These are phyloP conservation scores for Lasiodiplodia theobromae DNA, from an alignment of 2,329 filamentous ascomycete genomes.

Conservation along the genomic window DNA sequence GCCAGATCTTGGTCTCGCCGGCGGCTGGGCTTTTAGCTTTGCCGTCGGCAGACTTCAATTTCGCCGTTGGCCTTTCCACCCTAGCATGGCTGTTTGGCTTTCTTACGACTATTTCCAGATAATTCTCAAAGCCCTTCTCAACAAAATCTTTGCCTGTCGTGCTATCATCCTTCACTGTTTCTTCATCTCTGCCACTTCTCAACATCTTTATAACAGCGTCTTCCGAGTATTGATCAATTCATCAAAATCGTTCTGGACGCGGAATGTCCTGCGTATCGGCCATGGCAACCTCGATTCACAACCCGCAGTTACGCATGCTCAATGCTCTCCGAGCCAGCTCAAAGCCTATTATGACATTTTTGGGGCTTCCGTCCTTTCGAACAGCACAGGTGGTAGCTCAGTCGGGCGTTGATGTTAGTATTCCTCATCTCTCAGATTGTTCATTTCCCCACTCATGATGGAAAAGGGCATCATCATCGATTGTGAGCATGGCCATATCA, in stretches of 20 bases:
- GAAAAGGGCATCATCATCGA: slow-evolving; percentile 67
- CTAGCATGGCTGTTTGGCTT: not conserved
- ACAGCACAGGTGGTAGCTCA: slow-evolving; percentile 64
- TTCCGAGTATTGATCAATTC: not conserved
- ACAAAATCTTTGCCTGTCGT: not conserved
- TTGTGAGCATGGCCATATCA: slow-evolving; percentile 63
- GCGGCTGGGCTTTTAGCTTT: not conserved
- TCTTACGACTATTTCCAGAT: not conserved
- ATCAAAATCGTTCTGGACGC: not conserved
- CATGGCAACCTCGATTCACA: slow-evolving; percentile 35
- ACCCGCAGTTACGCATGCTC: slow-evolving; percentile 53
- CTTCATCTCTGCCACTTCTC: not conserved
- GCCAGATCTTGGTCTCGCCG: not conserved
- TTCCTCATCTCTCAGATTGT: not conserved
- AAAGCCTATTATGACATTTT: slow-evolving; percentile 58
- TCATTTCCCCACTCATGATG: not conserved
- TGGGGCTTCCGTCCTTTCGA: slow-evolving; percentile 57
- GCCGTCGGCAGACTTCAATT: not conserved
- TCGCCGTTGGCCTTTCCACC: not conserved
- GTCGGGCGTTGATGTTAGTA: slow-evolving; percentile 61
- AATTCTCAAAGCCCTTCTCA: not conserved
- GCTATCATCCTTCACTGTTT: not conserved
- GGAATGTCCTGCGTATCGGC: not conserved
- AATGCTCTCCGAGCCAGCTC: slow-evolving; percentile 52
- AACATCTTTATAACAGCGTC: not conserved